Conservation (phyloP, 768 basidiomycete genomes). For the Amanita subjunquillea region DNA sequence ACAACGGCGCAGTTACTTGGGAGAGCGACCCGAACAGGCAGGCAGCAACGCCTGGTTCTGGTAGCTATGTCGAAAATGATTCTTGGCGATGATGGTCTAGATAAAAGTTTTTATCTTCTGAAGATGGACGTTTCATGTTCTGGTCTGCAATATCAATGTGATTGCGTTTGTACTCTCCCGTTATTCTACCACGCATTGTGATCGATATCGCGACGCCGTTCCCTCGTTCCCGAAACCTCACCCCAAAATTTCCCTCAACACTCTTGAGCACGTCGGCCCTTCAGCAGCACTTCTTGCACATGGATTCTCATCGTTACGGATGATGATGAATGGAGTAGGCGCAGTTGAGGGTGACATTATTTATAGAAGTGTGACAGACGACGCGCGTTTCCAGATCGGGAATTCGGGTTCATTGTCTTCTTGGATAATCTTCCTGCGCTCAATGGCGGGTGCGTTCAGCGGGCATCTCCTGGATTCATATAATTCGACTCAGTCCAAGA, state of each 20-base stretch:
- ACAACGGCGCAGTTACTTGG: constrained; percentile 52
- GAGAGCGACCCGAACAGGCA: constrained; percentile 54
- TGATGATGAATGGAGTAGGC: too few relatives aligned
- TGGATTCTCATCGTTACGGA: too few relatives aligned
- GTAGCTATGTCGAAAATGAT: constrained; percentile 26
- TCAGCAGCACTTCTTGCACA: too few relatives aligned
- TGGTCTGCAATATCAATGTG: too few relatives aligned
- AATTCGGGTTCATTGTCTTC: background rate
- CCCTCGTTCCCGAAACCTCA: too few relatives aligned
- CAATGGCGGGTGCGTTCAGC: constrained; percentile 52
- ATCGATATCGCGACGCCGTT: too few relatives aligned
- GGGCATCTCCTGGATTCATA: constrained; percentile 46
- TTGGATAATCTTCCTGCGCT: background rate
- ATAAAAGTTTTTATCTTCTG: too few relatives aligned
- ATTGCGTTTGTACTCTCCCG: background rate
- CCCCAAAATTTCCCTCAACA: too few relatives aligned
- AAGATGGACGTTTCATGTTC: too few relatives aligned
- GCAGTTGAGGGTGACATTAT: too few relatives aligned
- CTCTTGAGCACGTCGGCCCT: too few relatives aligned
- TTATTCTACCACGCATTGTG: too few relatives aligned
- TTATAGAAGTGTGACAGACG: background rate
- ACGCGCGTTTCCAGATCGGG: background rate
- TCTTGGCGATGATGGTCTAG: constrained; percentile 22
- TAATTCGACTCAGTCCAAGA: constrained; percentile 19
- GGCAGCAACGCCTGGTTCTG: constrained; percentile 37